phyloP scores from a whole-genome alignment of 2,329 filamentous ascomycete species.

The Clarireedia homoeocarpa region DNA sequence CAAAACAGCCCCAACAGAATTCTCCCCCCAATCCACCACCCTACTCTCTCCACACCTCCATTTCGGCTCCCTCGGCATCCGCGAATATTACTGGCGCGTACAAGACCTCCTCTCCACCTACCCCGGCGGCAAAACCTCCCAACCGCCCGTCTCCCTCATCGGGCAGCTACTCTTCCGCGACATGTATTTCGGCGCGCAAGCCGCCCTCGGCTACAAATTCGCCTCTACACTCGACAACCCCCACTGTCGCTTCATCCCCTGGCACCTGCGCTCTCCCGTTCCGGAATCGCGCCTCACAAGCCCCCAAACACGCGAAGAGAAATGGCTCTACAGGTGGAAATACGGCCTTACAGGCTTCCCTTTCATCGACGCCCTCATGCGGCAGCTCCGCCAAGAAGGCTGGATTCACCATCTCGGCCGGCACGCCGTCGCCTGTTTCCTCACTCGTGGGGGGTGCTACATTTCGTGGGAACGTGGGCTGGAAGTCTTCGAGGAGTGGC shows the following conservation, averaged over 20 bases:
- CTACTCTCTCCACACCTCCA: slow-evolving; percentile 67
- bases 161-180: slow-evolving; percentile 72
- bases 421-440: slow-evolving; percentile 71
- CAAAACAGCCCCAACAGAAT: slow-evolving; percentile 65
- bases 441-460: slow-evolving; percentile 74
- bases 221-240: slow-evolving; percentile 57
- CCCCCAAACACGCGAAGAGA: slow-evolving; percentile 43
- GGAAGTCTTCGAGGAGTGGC: slow-evolving; percentile 69
- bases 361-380: slow-evolving; percentile 76
- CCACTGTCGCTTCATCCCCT: slow-evolving; percentile 67
- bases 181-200: slow-evolving; percentile 78
- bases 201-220: slow-evolving; percentile 56
- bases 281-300: neutral
- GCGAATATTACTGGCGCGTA: slow-evolving; percentile 66
- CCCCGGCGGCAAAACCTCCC: slow-evolving; percentile 36
- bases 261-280: slow-evolving; percentile 48
- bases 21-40: slow-evolving; percentile 65
- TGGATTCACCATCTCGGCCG: slow-evolving; percentile 77
- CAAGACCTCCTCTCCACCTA: slow-evolving; percentile 53
- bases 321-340: slow-evolving; percentile 62
- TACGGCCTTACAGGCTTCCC: slow-evolving; percentile 65
- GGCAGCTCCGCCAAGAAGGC: slow-evolving; percentile 61
- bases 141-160: slow-evolving; percentile 59
- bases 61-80: slow-evolving; percentile 63
- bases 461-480: slow-evolving; percentile 72